phyloP scores from a whole-genome alignment of 208 protist species.

The Acanthamoeba royreba region DNA sequence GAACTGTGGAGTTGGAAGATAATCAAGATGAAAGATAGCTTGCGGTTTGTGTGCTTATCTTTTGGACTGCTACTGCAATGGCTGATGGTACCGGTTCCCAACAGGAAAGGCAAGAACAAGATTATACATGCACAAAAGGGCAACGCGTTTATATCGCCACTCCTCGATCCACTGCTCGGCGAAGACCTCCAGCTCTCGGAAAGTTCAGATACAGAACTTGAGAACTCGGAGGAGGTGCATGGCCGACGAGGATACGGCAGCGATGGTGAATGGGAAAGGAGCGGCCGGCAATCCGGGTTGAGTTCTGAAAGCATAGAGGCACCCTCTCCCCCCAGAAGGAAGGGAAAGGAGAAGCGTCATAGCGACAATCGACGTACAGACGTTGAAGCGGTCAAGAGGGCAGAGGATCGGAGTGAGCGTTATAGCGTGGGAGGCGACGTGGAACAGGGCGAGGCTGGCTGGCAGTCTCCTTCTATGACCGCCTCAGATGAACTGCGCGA shows the following conservation, averaged over 20 bases:
- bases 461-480: too few relatives aligned
- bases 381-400: not conserved
- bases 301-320: not conserved
- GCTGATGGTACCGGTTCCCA: not conserved
- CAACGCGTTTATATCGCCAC: not conserved
- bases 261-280: too few relatives aligned
- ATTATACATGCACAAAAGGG: not conserved
- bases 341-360: not conserved
- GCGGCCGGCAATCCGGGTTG: not conserved
- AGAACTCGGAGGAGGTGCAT: not conserved
- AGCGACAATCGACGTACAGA: not conserved
- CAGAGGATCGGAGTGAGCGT: not conserved
- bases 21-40: not conserved
- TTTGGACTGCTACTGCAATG: not conserved
- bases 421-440: not conserved
- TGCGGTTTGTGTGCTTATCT: not conserved
- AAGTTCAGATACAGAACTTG: too few relatives aligned
- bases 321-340: not conserved
- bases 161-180: not conserved
- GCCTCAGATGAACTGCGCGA: too few relatives aligned
- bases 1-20: constrained; percentile 6
- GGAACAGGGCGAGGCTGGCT: not conserved
- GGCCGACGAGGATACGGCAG: too few relatives aligned
- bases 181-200: not conserved
- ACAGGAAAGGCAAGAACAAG: not conserved